Percentiles rank a stretch among this genome's conserved stretches.
Conservation (phyloP, 345 rosid species). For the Acer saccharum region DNA sequence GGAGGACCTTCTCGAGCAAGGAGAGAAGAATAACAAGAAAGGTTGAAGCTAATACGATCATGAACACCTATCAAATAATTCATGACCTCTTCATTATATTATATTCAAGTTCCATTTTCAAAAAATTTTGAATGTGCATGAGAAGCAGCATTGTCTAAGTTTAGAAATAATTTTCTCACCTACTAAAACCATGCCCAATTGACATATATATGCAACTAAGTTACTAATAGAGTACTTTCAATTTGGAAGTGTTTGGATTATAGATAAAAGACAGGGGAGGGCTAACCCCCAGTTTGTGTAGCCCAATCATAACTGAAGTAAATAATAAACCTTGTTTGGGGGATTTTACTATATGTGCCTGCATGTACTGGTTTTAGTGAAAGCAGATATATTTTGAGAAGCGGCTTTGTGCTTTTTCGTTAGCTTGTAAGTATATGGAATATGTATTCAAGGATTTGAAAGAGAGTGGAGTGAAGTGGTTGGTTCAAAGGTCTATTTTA, state of each 20-base stretch:
- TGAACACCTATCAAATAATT: not conserved
- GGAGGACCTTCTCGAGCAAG: constrained; percentile 77
- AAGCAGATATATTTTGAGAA: not conserved
- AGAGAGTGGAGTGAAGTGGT: not conserved
- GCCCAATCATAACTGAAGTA: not conserved
- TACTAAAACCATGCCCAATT: not conserved
- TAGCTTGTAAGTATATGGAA: not conserved
- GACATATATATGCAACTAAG: not conserved
- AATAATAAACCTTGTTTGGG: not conserved
- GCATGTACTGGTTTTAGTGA: not conserved
- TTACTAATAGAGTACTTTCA: not conserved
- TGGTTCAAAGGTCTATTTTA: not conserved
- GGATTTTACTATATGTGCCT: not conserved
- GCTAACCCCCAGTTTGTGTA: constrained; percentile 10
- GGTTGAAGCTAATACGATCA: not conserved
- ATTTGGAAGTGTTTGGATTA: not conserved
- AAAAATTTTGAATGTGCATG: not conserved
- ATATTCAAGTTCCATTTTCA: not conserved
- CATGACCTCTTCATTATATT: too few species aligned
- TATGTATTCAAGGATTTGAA: not conserved
- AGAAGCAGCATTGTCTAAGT: not conserved
- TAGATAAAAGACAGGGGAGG: not conserved
- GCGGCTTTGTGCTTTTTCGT: not conserved
- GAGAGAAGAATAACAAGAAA: constrained; percentile 46
- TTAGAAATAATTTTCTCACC: not conserved